Evolutionary conservation across 1,139 yeast genomes (phyloP).

Genomic region (Debaryomyces udenii): DNA sequence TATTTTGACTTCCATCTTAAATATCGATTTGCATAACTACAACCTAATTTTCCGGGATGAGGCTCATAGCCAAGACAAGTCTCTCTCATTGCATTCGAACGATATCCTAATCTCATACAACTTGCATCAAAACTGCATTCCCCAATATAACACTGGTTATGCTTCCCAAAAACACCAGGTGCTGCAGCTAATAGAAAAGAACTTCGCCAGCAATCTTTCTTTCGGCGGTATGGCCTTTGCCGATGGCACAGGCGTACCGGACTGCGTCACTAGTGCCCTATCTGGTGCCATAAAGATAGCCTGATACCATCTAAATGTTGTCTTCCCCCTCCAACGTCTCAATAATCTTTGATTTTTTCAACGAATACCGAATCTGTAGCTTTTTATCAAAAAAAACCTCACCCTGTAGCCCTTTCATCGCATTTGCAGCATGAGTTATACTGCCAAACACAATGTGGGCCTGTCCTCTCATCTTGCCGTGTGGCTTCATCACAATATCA

Average conservation of each 20-base stretch:
- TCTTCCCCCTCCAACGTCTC: conserved; percentile 12
- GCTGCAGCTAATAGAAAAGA: conserved; percentile 31
- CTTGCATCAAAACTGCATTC: conserved; percentile 63
- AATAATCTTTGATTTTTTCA: conserved; percentile 33
- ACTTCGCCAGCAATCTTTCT: conserved; percentile 49
- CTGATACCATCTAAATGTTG: neutral
- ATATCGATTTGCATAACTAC: conserved; percentile 42
- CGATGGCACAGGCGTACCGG: conserved; percentile 87
- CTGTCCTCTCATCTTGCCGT: conserved; percentile 65
- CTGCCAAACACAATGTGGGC: conserved; percentile 68
- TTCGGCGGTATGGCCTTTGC: conserved; percentile 86
- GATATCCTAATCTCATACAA: conserved; percentile 41
- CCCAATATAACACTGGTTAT: conserved; percentile 81
- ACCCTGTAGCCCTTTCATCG: conserved; percentile 53
- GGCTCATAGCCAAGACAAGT: conserved; percentile 23
- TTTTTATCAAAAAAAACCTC: conserved; percentile 59
- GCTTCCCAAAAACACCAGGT: conserved; percentile 42
- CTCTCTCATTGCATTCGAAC: conserved; percentile 24
- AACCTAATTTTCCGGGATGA: conserved; percentile 34
- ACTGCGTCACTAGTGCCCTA: conserved; percentile 70
- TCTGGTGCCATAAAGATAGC: conserved; percentile 47
- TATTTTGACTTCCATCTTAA: conserved; percentile 54
- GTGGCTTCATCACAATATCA: conserved; percentile 51
- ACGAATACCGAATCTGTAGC: conserved; percentile 53
- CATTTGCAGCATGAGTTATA: conserved; percentile 53